phyloP scores from a whole-genome alignment of 345 rosid species.

The Rhodamnia argentea region DNA sequence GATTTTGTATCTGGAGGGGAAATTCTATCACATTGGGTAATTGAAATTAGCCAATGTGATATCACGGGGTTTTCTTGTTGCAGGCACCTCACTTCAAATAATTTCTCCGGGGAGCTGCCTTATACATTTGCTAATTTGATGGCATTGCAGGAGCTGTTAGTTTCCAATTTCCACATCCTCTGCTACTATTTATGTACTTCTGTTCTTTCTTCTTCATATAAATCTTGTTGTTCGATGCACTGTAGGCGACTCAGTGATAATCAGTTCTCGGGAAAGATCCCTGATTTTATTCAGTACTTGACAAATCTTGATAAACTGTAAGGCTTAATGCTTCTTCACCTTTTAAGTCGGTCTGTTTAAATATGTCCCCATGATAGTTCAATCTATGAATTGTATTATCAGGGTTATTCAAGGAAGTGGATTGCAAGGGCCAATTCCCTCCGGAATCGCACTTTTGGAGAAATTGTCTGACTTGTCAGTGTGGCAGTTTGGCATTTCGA shows the following conservation, averaged over 20 bases:
- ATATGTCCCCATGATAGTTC: background rate
- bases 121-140: background rate
- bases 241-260: slow-evolving; percentile 15
- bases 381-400: background rate
- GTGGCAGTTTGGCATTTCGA: background rate
- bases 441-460: background rate
- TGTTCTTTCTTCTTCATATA: background rate
- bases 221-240: background rate
- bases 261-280: slow-evolving; percentile 10
- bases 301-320: background rate
- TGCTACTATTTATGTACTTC: background rate
- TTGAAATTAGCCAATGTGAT: background rate
- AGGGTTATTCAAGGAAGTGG: slow-evolving; percentile 4
- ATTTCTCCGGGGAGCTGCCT: slow-evolving; percentile 4
- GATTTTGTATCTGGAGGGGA: background rate
- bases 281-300: slow-evolving; percentile 7
- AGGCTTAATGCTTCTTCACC: background rate
- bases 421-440: slow-evolving; percentile 9
- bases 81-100: slow-evolving; percentile 1
- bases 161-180: background rate
- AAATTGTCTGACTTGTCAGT: background rate
- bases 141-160: slow-evolving; percentile 1
- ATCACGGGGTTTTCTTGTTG: background rate
- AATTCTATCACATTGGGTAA: background rate
- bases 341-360: background rate